These are phyloP conservation scores for Hyaloscypha hepaticicola DNA, from an alignment of 495 filamentous ascomycete genomes.

Conservation along the genomic window DNA sequence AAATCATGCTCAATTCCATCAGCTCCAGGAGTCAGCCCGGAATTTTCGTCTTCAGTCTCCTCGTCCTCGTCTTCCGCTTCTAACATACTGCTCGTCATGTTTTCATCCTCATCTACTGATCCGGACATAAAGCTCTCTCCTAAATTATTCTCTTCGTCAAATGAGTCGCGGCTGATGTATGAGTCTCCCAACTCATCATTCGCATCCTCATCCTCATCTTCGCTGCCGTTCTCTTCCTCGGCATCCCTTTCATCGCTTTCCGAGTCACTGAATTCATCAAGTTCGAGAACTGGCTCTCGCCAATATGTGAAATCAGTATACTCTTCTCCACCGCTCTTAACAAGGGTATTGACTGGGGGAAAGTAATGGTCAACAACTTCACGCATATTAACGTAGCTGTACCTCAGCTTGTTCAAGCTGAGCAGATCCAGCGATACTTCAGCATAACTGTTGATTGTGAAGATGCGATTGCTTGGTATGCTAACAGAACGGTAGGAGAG, in stretches of 20 bases:
- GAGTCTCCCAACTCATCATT: conserved; percentile 58
- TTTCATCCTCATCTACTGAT: conserved; percentile 40
- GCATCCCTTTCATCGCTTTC: conserved; percentile 60
- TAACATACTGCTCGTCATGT: conserved; percentile 34
- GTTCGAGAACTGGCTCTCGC: conserved; percentile 69
- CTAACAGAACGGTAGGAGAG: conserved; percentile 94
- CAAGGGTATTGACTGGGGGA: conserved; percentile 72
- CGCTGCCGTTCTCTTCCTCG: conserved; percentile 45
- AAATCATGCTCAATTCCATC: conserved; percentile 25
- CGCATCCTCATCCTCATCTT: conserved; percentile 48
- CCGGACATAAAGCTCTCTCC: conserved; percentile 38
- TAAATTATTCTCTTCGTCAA: conserved; percentile 36
- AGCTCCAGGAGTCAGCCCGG: conserved; percentile 23
- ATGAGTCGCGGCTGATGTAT: conserved; percentile 57
- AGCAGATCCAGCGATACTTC: conserved; percentile 93
- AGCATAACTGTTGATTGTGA: conserved; percentile 98
- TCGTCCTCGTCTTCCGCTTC: conserved; percentile 41
- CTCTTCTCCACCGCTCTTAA: conserved; percentile 77
- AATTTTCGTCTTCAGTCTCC: conserved; percentile 38
- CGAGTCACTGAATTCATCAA: conserved; percentile 78
- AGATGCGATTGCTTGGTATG: conserved; percentile 89
- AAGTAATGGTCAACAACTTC: conserved; percentile 98
- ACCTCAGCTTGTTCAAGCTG: conserved; percentile 90
- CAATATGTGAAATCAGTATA: conserved; percentile 90
- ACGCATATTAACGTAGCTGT: conserved; percentile 94